Evolutionary conservation across 2,329 filamentous ascomycete species (phyloP), one percentile per base, ranked within the genome.

Genomic region (Fusarium chuoi): DNA sequence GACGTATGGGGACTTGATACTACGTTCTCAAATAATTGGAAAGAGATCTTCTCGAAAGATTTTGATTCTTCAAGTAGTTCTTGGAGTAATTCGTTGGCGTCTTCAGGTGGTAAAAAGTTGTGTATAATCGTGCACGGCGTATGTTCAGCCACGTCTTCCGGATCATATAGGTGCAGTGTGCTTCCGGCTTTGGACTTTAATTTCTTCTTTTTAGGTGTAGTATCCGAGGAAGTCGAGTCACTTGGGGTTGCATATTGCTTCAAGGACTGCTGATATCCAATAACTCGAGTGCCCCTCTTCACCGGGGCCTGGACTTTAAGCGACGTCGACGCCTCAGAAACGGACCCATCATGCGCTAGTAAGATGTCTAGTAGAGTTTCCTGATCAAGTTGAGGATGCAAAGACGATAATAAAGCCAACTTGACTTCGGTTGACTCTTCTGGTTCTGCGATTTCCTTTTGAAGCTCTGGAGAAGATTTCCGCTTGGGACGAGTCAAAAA

Each of bases 61-160:
- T 88, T 84, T 2, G 93, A 88, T 82, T 98, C 94, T 4, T 87
- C 83, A 2, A 98, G 83, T 42, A 98, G 87, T 80, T 98, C 95
- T 38, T 82, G 81, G 2, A 98, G 85, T 18, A 99, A 86, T 2
- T 87, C 86, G 73, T 94, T 92, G 44, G 96, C 96, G 66, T 93
- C 87, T 5, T 91, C 85, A 0, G 86, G 36, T 0, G 94, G 91
- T 1, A 99, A 86, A 76, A 98, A 98, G 78, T 98, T 96, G 82
- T 97, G 95, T 62, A 98, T 91, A 74, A 98, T 93, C 17, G 94
- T 95, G 83, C 95, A 98, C 3, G 96, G 95, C 0, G 96, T 98
- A 79, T 97, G 89, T 30, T 89, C 87, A 55, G 94, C 92, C 51
- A 98, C 90, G 76, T 98, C 95, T 44, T 90, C 86, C 0, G 95